Evolutionary conservation across 2,329 filamentous ascomycete genomes (phyloP).

Genomic region (Exserohilum rostratum): DNA sequence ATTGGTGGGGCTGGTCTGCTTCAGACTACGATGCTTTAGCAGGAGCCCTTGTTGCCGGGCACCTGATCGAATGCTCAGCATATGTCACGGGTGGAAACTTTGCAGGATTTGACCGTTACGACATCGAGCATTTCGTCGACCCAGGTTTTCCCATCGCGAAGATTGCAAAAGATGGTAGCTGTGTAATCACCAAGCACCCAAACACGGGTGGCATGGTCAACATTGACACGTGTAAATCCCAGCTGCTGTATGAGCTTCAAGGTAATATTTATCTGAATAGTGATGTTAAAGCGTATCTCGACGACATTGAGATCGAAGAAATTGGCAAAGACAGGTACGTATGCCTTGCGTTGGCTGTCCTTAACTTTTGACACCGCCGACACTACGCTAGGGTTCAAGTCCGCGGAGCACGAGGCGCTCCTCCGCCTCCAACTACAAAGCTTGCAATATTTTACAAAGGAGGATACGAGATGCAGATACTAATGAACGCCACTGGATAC

Average conservation of each 20-base stretch:
- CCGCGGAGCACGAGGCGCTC: constrained; percentile 47
- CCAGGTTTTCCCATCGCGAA: constrained; percentile 59
- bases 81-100: constrained; percentile 64
- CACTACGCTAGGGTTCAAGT: constrained; percentile 36
- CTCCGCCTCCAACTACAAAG: constrained; percentile 51
- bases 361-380: neutral
- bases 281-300: constrained; percentile 52
- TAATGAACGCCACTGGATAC: constrained; percentile 49
- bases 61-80: constrained; percentile 53
- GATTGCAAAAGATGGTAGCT: constrained; percentile 53
- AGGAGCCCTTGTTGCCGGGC: constrained; percentile 51
- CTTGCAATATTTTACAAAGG: constrained; percentile 48
- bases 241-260: constrained; percentile 57
- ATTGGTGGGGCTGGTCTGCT: constrained; percentile 61
- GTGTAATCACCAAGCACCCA: constrained; percentile 58
- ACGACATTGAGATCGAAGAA: constrained; percentile 40
- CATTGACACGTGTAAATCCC: constrained; percentile 46
- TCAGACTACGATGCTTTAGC: constrained; percentile 58
- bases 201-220: constrained; percentile 48
- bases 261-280: constrained; percentile 54
- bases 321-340: constrained; percentile 42
- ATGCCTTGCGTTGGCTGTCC: neutral
- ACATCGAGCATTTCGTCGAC: constrained; percentile 51
- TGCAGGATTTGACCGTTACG: constrained; percentile 56
- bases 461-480: constrained; percentile 50